Conservation (phyloP, 148 eudicot species). For the Camellia granthamiana region DNA sequence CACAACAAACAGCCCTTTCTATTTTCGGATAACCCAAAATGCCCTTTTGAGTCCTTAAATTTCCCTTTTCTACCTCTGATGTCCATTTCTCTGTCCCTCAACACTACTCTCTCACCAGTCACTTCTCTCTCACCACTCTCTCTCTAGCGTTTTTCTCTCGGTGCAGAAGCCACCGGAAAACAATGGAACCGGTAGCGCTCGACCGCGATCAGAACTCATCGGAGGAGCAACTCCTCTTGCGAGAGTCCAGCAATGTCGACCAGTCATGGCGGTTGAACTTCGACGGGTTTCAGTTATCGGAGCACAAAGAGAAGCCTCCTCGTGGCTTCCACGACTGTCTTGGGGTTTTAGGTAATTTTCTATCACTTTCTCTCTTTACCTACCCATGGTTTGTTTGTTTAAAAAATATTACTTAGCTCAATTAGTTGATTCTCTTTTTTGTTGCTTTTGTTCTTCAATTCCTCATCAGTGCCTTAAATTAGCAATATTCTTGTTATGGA, state of each 20-base stretch:
- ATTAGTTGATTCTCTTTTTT: background rate
- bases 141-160: background rate
- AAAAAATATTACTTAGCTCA: background rate
- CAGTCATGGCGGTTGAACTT: conserved; percentile 70
- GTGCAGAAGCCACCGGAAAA: background rate
- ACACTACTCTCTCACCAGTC: background rate
- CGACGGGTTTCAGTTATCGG: conserved; percentile 42
- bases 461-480: background rate
- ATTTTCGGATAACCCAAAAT: no score
- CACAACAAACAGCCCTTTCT: no score
- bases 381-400: background rate
- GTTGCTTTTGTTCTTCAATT: background rate
- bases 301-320: conserved; percentile 56
- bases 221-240: conserved; percentile 41
- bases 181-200: conserved; percentile 40
- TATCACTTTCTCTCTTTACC: no score
- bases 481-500: background rate
- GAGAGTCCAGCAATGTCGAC: conserved; percentile 22
- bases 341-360: conserved; percentile 53
- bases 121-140: background rate
- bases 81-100: no score
- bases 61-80: no score
- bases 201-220: conserved; percentile 31
- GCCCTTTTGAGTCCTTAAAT: no score
- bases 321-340: conserved; percentile 67